Base-by-base conservation (phyloP, 768 basidiomycete species). In the Tylopilus rubrobrunneus region DNA sequence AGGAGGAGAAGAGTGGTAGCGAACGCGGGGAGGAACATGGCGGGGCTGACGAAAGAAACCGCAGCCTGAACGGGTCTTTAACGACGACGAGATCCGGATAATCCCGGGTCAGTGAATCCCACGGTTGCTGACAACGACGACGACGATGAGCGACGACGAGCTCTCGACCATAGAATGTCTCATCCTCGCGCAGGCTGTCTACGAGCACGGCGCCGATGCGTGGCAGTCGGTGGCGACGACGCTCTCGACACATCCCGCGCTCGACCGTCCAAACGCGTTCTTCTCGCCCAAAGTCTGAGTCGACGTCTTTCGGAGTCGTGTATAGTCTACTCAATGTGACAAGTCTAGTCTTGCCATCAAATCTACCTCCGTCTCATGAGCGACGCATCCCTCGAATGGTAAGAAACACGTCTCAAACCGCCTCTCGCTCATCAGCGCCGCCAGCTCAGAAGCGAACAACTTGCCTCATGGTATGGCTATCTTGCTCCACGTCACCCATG, bases 101-200 rank as follows among this genome's bases (percentile, higher is more conserved):
- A 41, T 1, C 40, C 64, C 64, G 39, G 59, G 53, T 63, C 52
- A 29, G 58, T 34, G 11, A 15, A 34, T 15, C 48, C 10, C 33
- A 28, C 0, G 11, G 3, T 1, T 19, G 45, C 10, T 33, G 41
- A 5, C 41, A 60, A 52, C 59, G 56, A 59, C 54, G 56, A 4
- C 7, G 49, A 52, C 52, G 55, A 61, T 51, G 61, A 37, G 31
- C 50, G 59, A 56, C 36, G 44, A 49, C 48, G 23, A 41, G 29
- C 67, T 68, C 36, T 61, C 62, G 57, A 77, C 71, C 46, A 67
- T 88, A 49, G 92, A 95, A 71, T 77, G 82, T 52, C 85, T 97
- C 47, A 72, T 97, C 28, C 79, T 96, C 46, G 83, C 92, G 2
- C 94, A 97, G 71, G 85, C 91, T 0, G 85, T 91, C 41, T 89